A percentile compares a stretch with the other conserved stretches of the same genome.
These are phyloP conservation scores for Zygoascus biomembranicola DNA, from an alignment of 805 yeast genomes.

Conservation along the genomic window DNA sequence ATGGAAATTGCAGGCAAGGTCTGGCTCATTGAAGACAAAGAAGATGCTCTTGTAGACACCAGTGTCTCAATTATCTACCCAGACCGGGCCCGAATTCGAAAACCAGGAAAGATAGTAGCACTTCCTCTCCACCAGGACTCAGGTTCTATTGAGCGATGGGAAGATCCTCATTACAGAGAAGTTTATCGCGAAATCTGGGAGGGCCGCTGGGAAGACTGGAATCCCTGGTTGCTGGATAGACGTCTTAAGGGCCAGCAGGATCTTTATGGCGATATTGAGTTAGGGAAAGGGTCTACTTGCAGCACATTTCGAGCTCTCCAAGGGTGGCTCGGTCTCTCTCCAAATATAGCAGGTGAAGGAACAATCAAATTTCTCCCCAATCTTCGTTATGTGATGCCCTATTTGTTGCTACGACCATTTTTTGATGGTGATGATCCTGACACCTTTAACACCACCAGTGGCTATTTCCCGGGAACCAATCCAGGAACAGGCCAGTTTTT, in stretches of 20 bases:
- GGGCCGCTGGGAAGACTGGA: slow-evolving; percentile 38
- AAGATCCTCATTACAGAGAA: slow-evolving; percentile 1
- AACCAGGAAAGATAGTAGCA: slow-evolving; percentile 31
- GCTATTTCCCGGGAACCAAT: background rate
- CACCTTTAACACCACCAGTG: background rate
- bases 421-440: slow-evolving; percentile 22
- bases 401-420: slow-evolving; percentile 35
- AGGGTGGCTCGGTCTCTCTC: slow-evolving; percentile 38
- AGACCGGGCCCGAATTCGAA: slow-evolving; percentile 35
- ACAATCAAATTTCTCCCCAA: slow-evolving; percentile 33
- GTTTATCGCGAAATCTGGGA: slow-evolving; percentile 25
- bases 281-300: slow-evolving; percentile 26
- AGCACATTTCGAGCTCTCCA: slow-evolving; percentile 36
- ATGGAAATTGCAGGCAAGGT: slow-evolving; percentile 24
- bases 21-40: slow-evolving; percentile 26
- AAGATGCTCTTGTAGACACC: slow-evolving; percentile 11
- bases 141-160: slow-evolving; percentile 39
- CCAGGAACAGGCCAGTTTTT: slow-evolving; percentile 26
- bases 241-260: slow-evolving; percentile 18
- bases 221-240: slow-evolving; percentile 31
- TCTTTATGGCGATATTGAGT: slow-evolving; percentile 22
- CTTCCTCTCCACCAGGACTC: slow-evolving; percentile 35
- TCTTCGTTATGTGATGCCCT: slow-evolving; percentile 32
- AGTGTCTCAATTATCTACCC: slow-evolving; percentile 31
- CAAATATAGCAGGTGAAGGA: slow-evolving; percentile 33